phyloP scores from a whole-genome alignment of 225 moss, liverwort and hornwort genomes.

The Climacium dendroides region DNA sequence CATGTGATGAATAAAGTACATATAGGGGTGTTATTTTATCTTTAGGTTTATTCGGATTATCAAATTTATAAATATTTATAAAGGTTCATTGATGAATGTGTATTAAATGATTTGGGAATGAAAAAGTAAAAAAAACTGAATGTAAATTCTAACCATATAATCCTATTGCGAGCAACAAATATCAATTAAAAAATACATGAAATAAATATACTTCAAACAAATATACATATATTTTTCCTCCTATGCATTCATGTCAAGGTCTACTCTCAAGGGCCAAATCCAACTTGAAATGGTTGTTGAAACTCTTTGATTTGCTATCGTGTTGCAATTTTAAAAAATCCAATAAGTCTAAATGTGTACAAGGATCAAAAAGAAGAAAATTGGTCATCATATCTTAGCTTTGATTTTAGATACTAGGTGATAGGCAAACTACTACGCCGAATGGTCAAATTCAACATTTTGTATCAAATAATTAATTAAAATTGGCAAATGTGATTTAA shows the following conservation, averaged over 20 bases:
- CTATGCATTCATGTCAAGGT: not conserved
- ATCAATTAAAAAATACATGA: not conserved
- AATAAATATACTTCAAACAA: not conserved
- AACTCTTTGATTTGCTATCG: not conserved
- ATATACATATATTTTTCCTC: accelerated
- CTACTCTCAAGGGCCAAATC: not conserved
- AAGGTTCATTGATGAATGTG: not conserved
- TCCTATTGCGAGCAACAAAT: not conserved
- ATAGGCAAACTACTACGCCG: accelerated
- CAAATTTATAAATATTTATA: not conserved
- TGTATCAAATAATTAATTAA: not conserved
- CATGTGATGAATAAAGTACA: not conserved
- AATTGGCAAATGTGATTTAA: not conserved
- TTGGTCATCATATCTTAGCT: not conserved
- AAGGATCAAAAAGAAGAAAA: not conserved
- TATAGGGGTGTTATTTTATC: not conserved
- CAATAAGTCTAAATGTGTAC: not conserved
- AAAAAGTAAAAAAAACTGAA: not conserved
- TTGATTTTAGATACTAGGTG: accelerated
- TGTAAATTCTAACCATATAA: not conserved
- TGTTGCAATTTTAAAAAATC: not conserved
- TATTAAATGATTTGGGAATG: not conserved
- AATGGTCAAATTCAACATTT: not conserved
- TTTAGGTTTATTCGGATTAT: not conserved
- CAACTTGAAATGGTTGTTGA: not conserved